These are phyloP conservation scores for Tubosaeta sp. DNA, from an alignment of 768 basidiomycete genomes.

Conservation along the genomic window DNA sequence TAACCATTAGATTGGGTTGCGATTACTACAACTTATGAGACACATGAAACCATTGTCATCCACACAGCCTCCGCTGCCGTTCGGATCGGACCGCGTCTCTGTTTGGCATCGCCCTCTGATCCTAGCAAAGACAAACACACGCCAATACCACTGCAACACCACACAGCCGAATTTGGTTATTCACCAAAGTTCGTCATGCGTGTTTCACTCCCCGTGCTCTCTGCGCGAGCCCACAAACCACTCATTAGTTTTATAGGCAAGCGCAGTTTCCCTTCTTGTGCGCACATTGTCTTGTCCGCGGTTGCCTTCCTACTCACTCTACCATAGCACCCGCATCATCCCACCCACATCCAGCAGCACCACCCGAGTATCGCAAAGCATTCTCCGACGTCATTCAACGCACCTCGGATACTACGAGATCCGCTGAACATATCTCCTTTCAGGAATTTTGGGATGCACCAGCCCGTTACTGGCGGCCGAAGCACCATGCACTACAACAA, in stretches of 20 bases:
- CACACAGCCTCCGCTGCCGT: constrained; percentile 11
- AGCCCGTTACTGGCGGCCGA: constrained; percentile 50
- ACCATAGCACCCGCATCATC: constrained; percentile 36
- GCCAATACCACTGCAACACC: constrained; percentile 1
- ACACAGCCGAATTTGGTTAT: constrained; percentile 1
- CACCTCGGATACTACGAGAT: constrained; percentile 13
- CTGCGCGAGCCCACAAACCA: constrained; percentile 48
- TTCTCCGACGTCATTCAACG: constrained; percentile 45
- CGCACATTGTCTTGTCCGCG: constrained; percentile 6
- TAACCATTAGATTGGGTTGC: neutral
- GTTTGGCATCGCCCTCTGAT: constrained; percentile 17
- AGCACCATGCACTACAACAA: constrained; percentile 45
- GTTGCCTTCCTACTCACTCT: constrained; percentile 4
- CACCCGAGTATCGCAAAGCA: constrained; percentile 50
- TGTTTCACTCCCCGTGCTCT: constrained; percentile 33
- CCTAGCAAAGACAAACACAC: constrained; percentile 20
- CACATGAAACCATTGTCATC: neutral
- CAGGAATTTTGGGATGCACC: constrained; percentile 69
- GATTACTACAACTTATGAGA: neutral
- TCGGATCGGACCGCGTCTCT: constrained; percentile 10
- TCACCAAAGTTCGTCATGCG: constrained; percentile 11
- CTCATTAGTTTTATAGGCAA: constrained; percentile 63
- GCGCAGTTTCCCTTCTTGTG: constrained; percentile 47
- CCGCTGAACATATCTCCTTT: constrained; percentile 23
- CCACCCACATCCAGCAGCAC: constrained; percentile 64